Conservation (phyloP, 495 filamentous ascomycete species). For the Saxophila tyrrhenica region DNA sequence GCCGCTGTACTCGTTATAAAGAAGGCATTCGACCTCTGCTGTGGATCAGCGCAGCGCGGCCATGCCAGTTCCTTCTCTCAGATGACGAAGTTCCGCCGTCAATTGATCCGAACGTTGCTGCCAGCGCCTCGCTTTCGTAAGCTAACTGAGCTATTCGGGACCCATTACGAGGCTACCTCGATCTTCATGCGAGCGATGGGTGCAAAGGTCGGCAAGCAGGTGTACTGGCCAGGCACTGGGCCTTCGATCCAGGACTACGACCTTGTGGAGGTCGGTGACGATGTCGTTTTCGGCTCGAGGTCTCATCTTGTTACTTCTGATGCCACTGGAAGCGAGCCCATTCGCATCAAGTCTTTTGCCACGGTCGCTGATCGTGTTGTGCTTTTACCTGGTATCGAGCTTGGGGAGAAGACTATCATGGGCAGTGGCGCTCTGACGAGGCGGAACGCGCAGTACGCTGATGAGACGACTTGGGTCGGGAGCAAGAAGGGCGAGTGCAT, state of each 20-base stretch:
- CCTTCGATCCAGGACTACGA: slow-evolving; percentile 36
- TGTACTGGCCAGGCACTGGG: slow-evolving; percentile 41
- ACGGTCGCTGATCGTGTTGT: slow-evolving; percentile 39
- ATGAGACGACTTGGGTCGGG: slow-evolving; percentile 35
- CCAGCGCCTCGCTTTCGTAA: slow-evolving; percentile 26
- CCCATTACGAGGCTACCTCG: slow-evolving; percentile 37
- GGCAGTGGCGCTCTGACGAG: slow-evolving; percentile 36
- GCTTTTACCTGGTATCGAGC: slow-evolving; percentile 31
- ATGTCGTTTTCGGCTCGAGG: slow-evolving; percentile 39
- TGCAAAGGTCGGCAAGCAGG: slow-evolving; percentile 33
- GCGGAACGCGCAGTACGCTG: slow-evolving; percentile 28
- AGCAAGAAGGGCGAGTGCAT: slow-evolving; percentile 34
- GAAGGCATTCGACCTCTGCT: slow-evolving; percentile 21
- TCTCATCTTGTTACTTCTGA: slow-evolving; percentile 36
- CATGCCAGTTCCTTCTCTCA: slow-evolving; percentile 20
- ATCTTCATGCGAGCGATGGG: slow-evolving; percentile 32
- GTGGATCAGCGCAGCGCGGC: slow-evolving; percentile 26
- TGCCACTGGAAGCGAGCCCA: slow-evolving; percentile 30
- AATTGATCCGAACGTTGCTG: slow-evolving; percentile 28
- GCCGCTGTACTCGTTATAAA: slow-evolving; percentile 24
- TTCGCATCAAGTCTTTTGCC: slow-evolving; percentile 31
- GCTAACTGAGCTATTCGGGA: slow-evolving; percentile 28
- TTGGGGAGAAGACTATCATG: slow-evolving; percentile 31
- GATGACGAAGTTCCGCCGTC: slow-evolving; percentile 28
- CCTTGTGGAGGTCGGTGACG: slow-evolving; percentile 36